Evolutionary conservation across 768 basidiomycete genomes (phyloP), one percentile per base, ranked within the genome.

Genomic region (Calocera cornea): DNA sequence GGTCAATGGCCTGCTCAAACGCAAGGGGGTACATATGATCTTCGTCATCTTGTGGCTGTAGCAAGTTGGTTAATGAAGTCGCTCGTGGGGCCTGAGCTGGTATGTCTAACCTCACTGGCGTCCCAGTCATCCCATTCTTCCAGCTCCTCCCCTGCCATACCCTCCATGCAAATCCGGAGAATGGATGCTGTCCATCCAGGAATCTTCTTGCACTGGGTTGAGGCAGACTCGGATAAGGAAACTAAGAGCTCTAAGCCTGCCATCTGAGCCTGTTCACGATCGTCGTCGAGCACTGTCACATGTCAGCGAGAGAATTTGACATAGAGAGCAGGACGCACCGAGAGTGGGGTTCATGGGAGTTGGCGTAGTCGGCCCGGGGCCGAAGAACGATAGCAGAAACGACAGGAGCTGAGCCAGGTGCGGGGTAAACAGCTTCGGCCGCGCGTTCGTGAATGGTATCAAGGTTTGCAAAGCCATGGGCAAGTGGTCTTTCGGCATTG

Each of bases 191-290:
- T 84, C 90, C 90, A 92, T 0, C 86, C 89, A 27, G 82, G 80
- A 0, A 85, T 83, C 41, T 84, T 81, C 70, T 82, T 80, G 7
- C 87, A 88, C 84, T 91, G 87, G 2, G 77, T 77, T 0, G 90
- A 86, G 38, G 82, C 80, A 1, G 89, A 83, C 75, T 95, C 92
- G 33, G 83, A 85, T n/a, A 95, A 76, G 14, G 83, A 85, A 66
- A 94, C 80, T 84, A 95, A 87, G 65, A 95, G 84, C 75, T 95
- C 92, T 11, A 93, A 77, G 10, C 90, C 88, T 0, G 86, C 84
- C 65, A 86, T 83, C 11, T 90, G 80, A 34, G 90, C 80, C 22
- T 87, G 86, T 41, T 86, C 83, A 66, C 84, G 82, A 67, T 88
- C 87, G 64, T 92, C 88, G 19, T 83, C 81, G 29, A 82, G 54